Percentiles rank a stretch among this genome's conserved stretches.
Evolutionary conservation across 1,284 basidiomycete genomes (phyloP).

Genomic region (Ceratobasidium sp.): DNA sequence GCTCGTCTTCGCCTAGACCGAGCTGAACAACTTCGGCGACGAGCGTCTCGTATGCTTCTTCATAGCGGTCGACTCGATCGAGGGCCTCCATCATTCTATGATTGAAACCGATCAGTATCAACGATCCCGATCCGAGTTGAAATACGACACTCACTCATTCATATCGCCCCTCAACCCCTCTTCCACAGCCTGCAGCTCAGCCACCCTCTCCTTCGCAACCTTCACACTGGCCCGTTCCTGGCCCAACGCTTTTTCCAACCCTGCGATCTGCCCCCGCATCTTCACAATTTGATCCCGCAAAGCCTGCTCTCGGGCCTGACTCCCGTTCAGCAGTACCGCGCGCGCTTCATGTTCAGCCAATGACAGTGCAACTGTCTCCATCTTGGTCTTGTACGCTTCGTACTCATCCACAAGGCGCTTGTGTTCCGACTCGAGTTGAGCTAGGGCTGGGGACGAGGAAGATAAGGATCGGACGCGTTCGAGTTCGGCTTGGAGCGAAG

Average conservation of each 20-base stretch:
- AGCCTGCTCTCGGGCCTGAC: constrained; percentile 33
- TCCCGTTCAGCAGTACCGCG: constrained; percentile 34
- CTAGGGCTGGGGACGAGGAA: background rate
- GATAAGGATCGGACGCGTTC: background rate
- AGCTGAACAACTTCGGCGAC: constrained; percentile 33
- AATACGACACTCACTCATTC: constrained; percentile 18
- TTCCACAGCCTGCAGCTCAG: constrained; percentile 8
- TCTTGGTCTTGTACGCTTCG: constrained; percentile 16
- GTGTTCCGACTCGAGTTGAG: constrained; percentile 32
- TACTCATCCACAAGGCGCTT: constrained; percentile 21
- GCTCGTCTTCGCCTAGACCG: constrained; percentile 27
- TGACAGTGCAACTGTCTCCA: constrained; percentile 10
- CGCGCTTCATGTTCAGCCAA: constrained; percentile 39
- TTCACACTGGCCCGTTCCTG: background rate
- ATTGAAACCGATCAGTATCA: background rate
- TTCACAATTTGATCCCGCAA: constrained; percentile 31
- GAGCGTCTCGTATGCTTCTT: constrained; percentile 39
- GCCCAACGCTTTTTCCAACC: constrained; percentile 8
- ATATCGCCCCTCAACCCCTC: constrained; percentile 33
- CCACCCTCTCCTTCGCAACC: constrained; percentile 6
- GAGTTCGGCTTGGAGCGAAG: constrained; percentile 26
- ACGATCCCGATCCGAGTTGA: background rate
- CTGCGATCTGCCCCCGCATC: constrained; percentile 1
- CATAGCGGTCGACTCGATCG: constrained; percentile 37
- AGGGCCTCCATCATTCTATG: constrained; percentile 42